phyloP scores from a whole-genome alignment of 768 basidiomycete genomes.

The Coprinopsis sp. region DNA sequence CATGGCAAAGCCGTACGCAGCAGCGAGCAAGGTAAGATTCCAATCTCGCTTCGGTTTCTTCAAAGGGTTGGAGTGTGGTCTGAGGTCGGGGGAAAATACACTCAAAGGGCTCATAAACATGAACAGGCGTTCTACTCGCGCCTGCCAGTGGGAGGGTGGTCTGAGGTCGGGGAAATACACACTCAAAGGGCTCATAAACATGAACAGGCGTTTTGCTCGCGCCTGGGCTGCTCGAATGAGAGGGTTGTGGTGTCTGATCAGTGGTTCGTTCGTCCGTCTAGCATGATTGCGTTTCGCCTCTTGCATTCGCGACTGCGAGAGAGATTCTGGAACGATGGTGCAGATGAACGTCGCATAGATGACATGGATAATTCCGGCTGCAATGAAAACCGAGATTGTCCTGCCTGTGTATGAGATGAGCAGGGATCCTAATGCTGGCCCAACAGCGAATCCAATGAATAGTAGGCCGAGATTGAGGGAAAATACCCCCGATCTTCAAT shows the following conservation, averaged over 20 bases:
- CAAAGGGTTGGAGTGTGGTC: conserved; percentile 31
- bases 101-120: conserved; percentile 69
- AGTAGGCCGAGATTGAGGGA: conserved; percentile 63
- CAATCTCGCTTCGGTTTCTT: conserved; percentile 50
- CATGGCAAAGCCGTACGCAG: conserved; percentile 46
- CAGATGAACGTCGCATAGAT: conserved; percentile 46
- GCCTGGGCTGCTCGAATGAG: conserved; percentile 29
- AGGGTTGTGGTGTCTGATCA: conserved; percentile 7
- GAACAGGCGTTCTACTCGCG: no score
- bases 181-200: conserved; percentile 68
- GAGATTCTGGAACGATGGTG: conserved; percentile 74
- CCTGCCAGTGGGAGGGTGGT: conserved; percentile 27
- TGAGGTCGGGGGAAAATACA: conserved; percentile 48
- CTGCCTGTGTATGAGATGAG: conserved; percentile 54
- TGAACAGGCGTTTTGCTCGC: no score
- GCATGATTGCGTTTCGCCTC: conserved; percentile 30
- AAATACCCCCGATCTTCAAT: conserved; percentile 54
- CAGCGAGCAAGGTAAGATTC: conserved; percentile 55
- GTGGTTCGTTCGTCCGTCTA: not conserved
- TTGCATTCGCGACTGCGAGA: conserved; percentile 49
- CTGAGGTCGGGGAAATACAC: conserved; percentile 49
- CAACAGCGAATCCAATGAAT: conserved; percentile 72
- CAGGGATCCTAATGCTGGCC: conserved; percentile 68
- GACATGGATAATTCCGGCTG: conserved; percentile 46
- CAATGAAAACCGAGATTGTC: conserved; percentile 67